These are phyloP conservation scores for Nakazawaea populi DNA, from an alignment of 805 yeast genomes.

Conservation along the genomic window DNA sequence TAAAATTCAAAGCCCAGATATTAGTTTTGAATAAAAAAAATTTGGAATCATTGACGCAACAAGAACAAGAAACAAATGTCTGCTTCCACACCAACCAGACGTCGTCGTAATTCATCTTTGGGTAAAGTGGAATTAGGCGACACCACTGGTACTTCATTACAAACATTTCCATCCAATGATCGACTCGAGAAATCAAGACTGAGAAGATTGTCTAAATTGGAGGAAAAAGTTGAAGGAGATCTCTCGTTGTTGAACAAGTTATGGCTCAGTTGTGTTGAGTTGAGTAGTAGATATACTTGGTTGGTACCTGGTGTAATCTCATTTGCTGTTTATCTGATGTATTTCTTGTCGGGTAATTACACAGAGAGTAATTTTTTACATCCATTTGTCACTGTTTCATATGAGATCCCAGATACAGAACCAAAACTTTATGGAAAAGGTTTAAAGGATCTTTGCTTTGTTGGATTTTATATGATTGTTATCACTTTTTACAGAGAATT, in stretches of 20 bases:
- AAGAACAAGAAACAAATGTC: background rate
- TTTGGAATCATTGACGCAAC: no score
- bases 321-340: conserved; percentile 33
- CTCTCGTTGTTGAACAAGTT: conserved; percentile 50
- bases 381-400: conserved; percentile 59
- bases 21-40: no score
- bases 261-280: conserved; percentile 52
- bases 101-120: conserved; percentile 59
- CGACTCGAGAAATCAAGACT: conserved; percentile 33
- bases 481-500: conserved; percentile 92
- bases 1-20: no score
- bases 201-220: conserved; percentile 27
- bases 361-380: conserved; percentile 57
- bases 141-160: conserved; percentile 55
- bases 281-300: conserved; percentile 65
- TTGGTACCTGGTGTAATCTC: conserved; percentile 53
- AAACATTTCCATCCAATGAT: conserved; percentile 55
- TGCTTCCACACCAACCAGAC: conserved; percentile 13
- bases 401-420: conserved; percentile 53
- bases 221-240: conserved; percentile 33
- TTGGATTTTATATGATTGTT: conserved; percentile 72
- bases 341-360: conserved; percentile 50
- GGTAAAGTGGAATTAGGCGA: conserved; percentile 77
- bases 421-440: conserved; percentile 78
- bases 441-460: conserved; percentile 70